Evolutionary conservation across 768 basidiomycete species (phyloP), one percentile per base, ranked within the genome.

Genomic region (Nidularia pulvinata): DNA sequence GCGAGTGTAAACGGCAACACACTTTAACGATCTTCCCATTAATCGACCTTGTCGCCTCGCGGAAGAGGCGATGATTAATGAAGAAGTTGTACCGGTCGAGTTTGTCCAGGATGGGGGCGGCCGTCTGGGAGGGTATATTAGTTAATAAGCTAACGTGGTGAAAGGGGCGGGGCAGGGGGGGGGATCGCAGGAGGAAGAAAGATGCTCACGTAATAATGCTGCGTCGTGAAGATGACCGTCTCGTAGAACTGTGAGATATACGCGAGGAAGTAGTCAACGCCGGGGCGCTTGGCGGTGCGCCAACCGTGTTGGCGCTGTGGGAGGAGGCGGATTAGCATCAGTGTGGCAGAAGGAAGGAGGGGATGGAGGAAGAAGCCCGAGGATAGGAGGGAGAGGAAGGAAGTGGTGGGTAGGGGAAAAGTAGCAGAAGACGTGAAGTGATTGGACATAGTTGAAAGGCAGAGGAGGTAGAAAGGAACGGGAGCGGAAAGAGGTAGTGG

Each of bases 211-310:
- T 96, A 98, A 62, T 82, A 78, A 52, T 91, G 83, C 72, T 96
- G 93, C 14, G 86, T 81, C 7, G 95, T 98, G 74, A 98, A 99
- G 51, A 99, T 78, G 34, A 98, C 96, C 53, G 98, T 84, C 76
- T 99, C 97, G 67, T 94, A 99, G 75, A 98, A 99, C 65, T 98
- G 96, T 0, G 94, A 93, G 47, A 99, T 83, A 68, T 99, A 99
- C 30, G 85, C 95, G 34, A 99, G 79, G 82, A 99, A 99, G 73
- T 99, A 98, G 66, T 99, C 97, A 11, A 95, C 91, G 4, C 97
- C 97, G 1, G 97, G 96, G 34, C 97, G 86, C 73, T 98, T 99
- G 5, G 95, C 96, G 3, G 96, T 98, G 59, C 93, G 80, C 96
- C 97, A 99, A 49, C 97, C 97, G 62, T 92, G 80, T 72, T 92